A percentile compares a stretch with the other conserved stretches of the same genome.
Conservation (phyloP, 345 rosid species). For the Rhodamnia argentea region DNA sequence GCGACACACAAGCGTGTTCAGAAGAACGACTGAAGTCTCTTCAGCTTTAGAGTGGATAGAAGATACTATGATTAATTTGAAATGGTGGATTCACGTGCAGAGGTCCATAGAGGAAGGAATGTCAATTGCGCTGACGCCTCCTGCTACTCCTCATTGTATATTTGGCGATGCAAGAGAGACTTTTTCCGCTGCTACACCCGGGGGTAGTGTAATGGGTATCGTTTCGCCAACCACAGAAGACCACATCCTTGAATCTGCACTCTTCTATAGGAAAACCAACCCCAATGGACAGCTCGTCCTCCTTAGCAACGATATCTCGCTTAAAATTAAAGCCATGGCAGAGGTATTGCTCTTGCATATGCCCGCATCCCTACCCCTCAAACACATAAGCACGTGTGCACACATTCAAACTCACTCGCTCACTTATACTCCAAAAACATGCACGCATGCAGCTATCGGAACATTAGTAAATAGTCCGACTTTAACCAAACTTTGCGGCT, state of each 20-base stretch:
- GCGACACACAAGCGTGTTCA: conserved; percentile 30
- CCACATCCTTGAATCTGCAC: conserved; percentile 57
- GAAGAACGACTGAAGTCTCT: conserved; percentile 45
- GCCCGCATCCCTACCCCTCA: neutral
- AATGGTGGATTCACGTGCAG: conserved; percentile 83
- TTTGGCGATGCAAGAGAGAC: conserved; percentile 11
- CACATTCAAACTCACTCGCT: neutral
- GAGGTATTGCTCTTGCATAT: conserved; percentile 35
- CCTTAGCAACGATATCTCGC: conserved; percentile 48
- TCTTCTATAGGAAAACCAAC: conserved; percentile 32
- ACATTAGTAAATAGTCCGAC: neutral
- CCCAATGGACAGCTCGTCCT: conserved; percentile 50
- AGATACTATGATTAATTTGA: conserved; percentile 46
- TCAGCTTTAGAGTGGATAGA: conserved; percentile 75
- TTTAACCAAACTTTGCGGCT: neutral
- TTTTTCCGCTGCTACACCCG: conserved; percentile 13
- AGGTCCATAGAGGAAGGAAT: conserved; percentile 47
- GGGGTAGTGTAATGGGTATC: conserved; percentile 22
- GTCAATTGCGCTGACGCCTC: conserved; percentile 49
- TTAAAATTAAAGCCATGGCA: conserved; percentile 87
- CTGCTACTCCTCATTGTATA: conserved; percentile 44
- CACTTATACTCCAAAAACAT: neutral
- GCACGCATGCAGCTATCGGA: neutral
- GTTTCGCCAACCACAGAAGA: conserved; percentile 66
- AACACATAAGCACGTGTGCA: no score